Evolutionary conservation across 345 rosid genomes (phyloP).

Genomic region (Erodium maritimum): DNA sequence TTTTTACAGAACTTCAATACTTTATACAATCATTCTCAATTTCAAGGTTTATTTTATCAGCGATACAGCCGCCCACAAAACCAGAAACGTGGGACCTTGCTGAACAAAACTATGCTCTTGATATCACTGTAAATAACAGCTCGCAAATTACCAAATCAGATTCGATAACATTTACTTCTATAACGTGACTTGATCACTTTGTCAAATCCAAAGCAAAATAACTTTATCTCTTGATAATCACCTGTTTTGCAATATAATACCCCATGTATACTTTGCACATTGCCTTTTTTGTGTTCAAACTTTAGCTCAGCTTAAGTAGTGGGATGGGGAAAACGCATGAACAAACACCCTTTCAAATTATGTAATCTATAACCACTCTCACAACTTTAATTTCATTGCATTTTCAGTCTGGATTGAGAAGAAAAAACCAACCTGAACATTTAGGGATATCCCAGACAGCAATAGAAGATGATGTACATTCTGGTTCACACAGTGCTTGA

Average conservation of each 20-base stretch:
- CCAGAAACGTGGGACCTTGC: too few species aligned
- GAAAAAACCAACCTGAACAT: slow-evolving; percentile 66
- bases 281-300: too few species aligned
- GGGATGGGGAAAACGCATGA: too few species aligned
- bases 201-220: not conserved
- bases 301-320: too few species aligned
- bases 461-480: slow-evolving; percentile 54
- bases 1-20: not conserved
- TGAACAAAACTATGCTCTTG: too few species aligned
- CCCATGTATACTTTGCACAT: too few species aligned
- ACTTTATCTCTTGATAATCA: too few species aligned
- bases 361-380: not conserved
- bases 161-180: not conserved
- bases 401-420: not conserved
- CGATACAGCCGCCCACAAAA: too few species aligned
- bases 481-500: slow-evolving; percentile 50
- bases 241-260: too few species aligned
- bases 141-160: not conserved
- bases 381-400: not conserved
- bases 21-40: not conserved
- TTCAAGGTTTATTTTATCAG: too few species aligned
- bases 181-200: not conserved
- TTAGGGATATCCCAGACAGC: slow-evolving; percentile 93
- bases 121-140: not conserved
- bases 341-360: too few species aligned